Percentiles rank a stretch among this genome's conserved stretches.
Conservation (phyloP, 1,284 basidiomycete species). For the Athelia sp. region DNA sequence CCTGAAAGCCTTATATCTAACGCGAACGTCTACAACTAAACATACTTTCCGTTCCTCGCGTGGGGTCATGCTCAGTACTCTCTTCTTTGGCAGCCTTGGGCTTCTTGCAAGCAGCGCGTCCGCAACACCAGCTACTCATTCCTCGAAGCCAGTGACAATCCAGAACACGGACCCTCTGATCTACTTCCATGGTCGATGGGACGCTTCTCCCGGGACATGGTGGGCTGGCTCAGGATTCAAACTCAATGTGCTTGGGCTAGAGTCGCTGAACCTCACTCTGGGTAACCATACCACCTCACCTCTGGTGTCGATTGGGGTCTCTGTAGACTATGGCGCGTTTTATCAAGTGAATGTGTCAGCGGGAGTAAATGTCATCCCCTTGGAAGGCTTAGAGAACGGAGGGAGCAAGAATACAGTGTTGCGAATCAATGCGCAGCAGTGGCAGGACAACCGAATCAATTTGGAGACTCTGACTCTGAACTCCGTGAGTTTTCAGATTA, state of each 20-base stretch:
- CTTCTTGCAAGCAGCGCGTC: too few relatives aligned
- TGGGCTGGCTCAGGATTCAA: slow-evolving; percentile 53
- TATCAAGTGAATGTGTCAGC: slow-evolving; percentile 42
- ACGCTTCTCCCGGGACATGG: slow-evolving; percentile 32
- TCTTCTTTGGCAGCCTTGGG: too few relatives aligned
- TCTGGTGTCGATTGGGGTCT: slow-evolving; percentile 40
- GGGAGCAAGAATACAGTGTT: slow-evolving; percentile 19
- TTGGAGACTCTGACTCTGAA: slow-evolving; percentile 44
- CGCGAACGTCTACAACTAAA: too few relatives aligned
- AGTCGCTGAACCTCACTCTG: slow-evolving; percentile 40
- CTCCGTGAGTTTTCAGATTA: slow-evolving; percentile 25
- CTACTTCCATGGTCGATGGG: slow-evolving; percentile 34
- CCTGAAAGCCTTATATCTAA: too few relatives aligned
- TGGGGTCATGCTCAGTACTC: too few relatives aligned
- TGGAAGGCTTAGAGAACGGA: slow-evolving; percentile 15
- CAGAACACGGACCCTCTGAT: slow-evolving; percentile 26
- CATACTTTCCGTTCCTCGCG: too few relatives aligned
- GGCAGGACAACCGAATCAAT: slow-evolving; percentile 55
- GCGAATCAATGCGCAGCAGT: slow-evolving; percentile 48
- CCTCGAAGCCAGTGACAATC: slow-evolving; percentile 10
- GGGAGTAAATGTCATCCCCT: slow-evolving; percentile 40
- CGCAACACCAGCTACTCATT: not conserved
- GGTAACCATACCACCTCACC: slow-evolving; percentile 41
- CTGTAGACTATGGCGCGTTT: slow-evolving; percentile 43
- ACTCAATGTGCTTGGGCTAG: slow-evolving; percentile 38